Evolutionary conservation across 2,329 filamentous ascomycete genomes (phyloP).

Genomic region (Gaeumannomyces tritici): DNA sequence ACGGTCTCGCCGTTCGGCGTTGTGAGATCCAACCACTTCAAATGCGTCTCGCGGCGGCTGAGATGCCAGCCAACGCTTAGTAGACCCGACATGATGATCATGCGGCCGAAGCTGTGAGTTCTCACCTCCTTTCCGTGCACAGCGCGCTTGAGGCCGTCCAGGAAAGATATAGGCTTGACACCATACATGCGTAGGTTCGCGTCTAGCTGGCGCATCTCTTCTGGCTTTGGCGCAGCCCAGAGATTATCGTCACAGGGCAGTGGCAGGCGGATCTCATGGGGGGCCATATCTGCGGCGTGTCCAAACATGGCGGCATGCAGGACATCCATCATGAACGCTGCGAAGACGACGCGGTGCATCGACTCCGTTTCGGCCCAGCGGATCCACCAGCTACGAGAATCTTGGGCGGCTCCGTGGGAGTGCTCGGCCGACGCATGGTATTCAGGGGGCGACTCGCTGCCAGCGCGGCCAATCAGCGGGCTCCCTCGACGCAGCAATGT

Average conservation of each 20-base stretch:
- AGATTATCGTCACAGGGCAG: slow-evolving; percentile 80
- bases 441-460: slow-evolving; percentile 69
- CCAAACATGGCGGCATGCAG: slow-evolving; percentile 90
- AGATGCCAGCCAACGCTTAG: slow-evolving; percentile 91
- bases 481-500: slow-evolving; percentile 79
- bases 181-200: slow-evolving; percentile 68
- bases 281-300: slow-evolving; percentile 81
- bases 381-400: slow-evolving; percentile 58
- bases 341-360: slow-evolving; percentile 78
- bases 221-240: slow-evolving; percentile 73
- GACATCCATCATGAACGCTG: slow-evolving; percentile 81
- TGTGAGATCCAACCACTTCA: slow-evolving; percentile 66
- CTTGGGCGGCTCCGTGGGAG: slow-evolving; percentile 19
- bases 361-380: slow-evolving; percentile 86
- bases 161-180: slow-evolving; percentile 68
- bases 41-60: slow-evolving; percentile 75
- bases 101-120: slow-evolving; percentile 81
- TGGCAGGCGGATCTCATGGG: slow-evolving; percentile 78
- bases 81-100: slow-evolving; percentile 82
- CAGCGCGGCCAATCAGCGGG: slow-evolving; percentile 71
- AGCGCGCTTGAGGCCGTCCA: slow-evolving; percentile 76
- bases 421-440: slow-evolving; percentile 28
- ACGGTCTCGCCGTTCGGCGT: slow-evolving; percentile 48
- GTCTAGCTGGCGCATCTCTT: slow-evolving; percentile 69
- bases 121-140: slow-evolving; percentile 72